A percentile compares a stretch with the other conserved stretches of the same genome.
Evolutionary conservation across 768 basidiomycete genomes (phyloP).

Genomic region (Galerina marginata): DNA sequence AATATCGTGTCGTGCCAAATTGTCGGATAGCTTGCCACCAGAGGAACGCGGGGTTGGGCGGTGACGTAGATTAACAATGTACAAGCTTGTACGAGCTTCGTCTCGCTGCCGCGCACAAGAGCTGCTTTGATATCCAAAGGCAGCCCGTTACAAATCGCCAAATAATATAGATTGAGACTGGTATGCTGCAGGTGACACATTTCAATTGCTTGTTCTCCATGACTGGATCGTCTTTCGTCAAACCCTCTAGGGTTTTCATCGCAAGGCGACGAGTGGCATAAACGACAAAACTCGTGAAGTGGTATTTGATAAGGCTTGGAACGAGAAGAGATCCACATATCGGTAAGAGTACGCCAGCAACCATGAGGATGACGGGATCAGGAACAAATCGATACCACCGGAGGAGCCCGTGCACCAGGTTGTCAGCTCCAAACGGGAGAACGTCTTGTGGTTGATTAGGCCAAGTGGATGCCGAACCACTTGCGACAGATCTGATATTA

Average conservation of each 20-base stretch:
- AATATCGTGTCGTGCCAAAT: not conserved
- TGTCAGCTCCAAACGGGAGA: no score
- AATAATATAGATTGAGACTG: no score
- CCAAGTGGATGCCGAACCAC: no score
- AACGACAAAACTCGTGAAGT: not conserved
- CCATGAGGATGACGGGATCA: not conserved
- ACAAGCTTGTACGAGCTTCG: constrained; percentile 17
- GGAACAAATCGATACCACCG: constrained; percentile 11
- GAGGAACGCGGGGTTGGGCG: not conserved
- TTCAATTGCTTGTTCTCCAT: not conserved
- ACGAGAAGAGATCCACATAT: not conserved
- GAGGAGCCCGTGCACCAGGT: no score
- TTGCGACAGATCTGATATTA: no score
- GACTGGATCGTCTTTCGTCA: not conserved
- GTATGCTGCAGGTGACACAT: not conserved
- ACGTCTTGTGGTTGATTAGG: no score
- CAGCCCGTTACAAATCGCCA: not conserved
- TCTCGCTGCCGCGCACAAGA: constrained; percentile 11
- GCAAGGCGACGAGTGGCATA: no score
- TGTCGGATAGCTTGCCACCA: not conserved
- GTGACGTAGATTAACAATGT: constrained; percentile 7
- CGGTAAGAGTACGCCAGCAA: not conserved
- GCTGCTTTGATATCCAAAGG: not conserved
- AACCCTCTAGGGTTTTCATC: no score
- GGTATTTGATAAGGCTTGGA: constrained; percentile 11